Evolutionary conservation across 306 rosid species (phyloP), one percentile per base, ranked within the genome.

Genomic region (Luffa aegyptiaca): DNA sequence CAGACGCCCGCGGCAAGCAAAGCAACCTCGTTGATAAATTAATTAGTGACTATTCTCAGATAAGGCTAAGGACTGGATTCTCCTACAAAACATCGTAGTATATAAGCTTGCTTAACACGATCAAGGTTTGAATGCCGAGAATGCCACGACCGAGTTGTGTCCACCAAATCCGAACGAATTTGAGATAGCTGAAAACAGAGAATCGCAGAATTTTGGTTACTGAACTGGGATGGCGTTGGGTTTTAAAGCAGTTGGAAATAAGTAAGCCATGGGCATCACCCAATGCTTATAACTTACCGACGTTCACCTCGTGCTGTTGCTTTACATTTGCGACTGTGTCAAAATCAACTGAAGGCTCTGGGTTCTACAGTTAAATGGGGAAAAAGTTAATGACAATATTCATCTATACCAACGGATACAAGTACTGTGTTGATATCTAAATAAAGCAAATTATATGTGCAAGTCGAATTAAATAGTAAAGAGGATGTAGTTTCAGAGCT

Each of bases 161-260:
- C 99, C 98, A 44, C 99, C 98, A 52, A 96, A 93, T 84, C 98
- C 99, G 21, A 96, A 96, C 44, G 99, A 96, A 86, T 91, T 96
- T 51, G 99, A 93, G 79, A 96, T 93, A 53, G 90, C 98, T 96
- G 93, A n/a, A 80, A 83, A 51, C 52, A 36, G 13, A 55, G 6
- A 75, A n/a, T 75, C 44, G 31, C 18, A 26, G 4, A 51, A 9
- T 59, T 59, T 75, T 75, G 41, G 31, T 80, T 56, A 84, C 55
- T 48, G 52, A 76, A 75, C 75, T 58, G 52, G 59, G 51, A 79
- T 42, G 75, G 10, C 51, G 11, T 31, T 63, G 36, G 76, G 41
- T 35, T 37, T 21, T 26, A 18, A 18, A 74, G 71, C 81, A 53
- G 42, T 51, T 11, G 51, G 31, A 36, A 45, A n/a, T 56, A 80